phyloP scores from a whole-genome alignment of 495 filamentous ascomycete genomes.

The Penicillium ochrochloron region DNA sequence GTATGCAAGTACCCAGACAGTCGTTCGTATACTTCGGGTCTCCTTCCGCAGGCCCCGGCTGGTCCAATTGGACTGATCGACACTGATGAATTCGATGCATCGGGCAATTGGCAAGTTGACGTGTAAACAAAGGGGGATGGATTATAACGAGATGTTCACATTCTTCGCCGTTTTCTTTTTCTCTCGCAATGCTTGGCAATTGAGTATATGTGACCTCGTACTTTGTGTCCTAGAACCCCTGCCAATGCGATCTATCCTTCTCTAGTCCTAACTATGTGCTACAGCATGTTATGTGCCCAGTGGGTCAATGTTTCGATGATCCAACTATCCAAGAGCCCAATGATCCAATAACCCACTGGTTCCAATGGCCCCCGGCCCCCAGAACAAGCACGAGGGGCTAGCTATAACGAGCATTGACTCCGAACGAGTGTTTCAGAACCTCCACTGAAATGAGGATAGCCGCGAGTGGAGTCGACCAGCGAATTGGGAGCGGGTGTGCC shows the following conservation, averaged over 20 bases:
- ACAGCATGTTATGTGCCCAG: neutral
- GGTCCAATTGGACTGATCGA: neutral
- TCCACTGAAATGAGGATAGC: constrained; percentile 33
- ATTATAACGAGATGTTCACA: neutral
- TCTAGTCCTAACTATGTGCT: neutral
- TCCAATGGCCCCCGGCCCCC: neutral
- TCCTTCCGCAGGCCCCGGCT: neutral
- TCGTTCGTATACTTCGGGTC: neutral
- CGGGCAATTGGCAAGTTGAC: neutral
- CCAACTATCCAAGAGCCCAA: neutral
- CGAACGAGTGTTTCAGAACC: constrained; percentile 30
- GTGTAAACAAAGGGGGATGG: neutral
- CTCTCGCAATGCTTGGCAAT: neutral
- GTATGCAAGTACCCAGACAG: no score
- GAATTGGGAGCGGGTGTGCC: constrained; percentile 25
- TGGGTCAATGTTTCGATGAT: neutral
- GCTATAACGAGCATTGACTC: constrained; percentile 24
- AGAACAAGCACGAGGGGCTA: constrained; percentile 11
- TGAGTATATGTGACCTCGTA: neutral
- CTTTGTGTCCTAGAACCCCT: neutral
- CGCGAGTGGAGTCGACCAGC: constrained; percentile 31
- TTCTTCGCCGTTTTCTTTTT: neutral
- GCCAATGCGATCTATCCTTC: neutral
- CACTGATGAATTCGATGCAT: neutral
- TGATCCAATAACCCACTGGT: neutral